Evolutionary conservation across 768 basidiomycete genomes (phyloP), one percentile per base, ranked within the genome.

Genomic region (Clitopilus passeckerianus): DNA sequence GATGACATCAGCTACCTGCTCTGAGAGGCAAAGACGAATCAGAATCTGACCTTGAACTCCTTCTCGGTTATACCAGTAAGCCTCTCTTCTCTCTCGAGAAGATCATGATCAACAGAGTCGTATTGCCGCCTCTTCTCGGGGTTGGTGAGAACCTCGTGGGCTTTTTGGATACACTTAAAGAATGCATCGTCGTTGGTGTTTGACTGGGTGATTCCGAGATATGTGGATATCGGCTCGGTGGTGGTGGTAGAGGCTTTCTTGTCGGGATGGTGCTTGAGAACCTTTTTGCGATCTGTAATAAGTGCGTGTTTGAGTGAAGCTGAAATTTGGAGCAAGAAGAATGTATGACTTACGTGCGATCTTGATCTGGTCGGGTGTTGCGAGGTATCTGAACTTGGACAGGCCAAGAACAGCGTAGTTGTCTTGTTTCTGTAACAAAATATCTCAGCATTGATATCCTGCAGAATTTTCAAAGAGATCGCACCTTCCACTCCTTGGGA

Each of bases 121-220:
- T 96, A 99, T 72, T 98, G 95, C 53, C 92, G 87, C 59, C 94
- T 86, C 67, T 87, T 87, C 70, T 98, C 94, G 20, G 86, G 69
- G 74, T 96, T 83, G 50, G 87, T 89, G 59, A 99, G 87, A 43
- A 94, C 88, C 66, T 99, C 97, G 75, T 90, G 85, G n/a, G 96
- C 96, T 75, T 99, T 99, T 77, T 92, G 89, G 65, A 99, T 98
- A 72, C 97, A 99, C 76, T 99, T 99, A 91, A 99, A 99, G 81
- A 99, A 98, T 0, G 87, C 88, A 67, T 99, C 96, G 73, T 98
- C 95, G 77, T 98, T 96, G 60, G 92, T 88, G 66, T 91, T 90
- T 66, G 87, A 85, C 34, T 85, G 84, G 34, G 83, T 86, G 57
- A 78, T 72, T 24, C 89, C 84, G 53, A 75, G 62, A 23, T 73